Conservation (phyloP, 2,329 filamentous ascomycete species). For the Coleophoma eucalyptorum region DNA sequence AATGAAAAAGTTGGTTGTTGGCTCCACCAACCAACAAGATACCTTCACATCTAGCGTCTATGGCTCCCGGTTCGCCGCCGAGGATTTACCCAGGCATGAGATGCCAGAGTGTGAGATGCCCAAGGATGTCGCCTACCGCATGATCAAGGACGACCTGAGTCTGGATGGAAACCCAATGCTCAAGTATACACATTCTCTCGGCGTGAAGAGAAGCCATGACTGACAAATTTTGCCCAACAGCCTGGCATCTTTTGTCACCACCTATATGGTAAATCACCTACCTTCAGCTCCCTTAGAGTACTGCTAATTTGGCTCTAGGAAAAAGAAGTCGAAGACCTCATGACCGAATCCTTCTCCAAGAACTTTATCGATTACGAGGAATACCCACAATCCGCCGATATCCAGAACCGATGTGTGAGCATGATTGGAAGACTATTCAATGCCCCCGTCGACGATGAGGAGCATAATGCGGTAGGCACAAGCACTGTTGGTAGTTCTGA, state of each 20-base stretch:
- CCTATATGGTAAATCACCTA: constrained; percentile 71
- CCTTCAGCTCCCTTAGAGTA: background rate
- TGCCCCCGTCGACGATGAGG: constrained; percentile 55
- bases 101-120: constrained; percentile 94
- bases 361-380: constrained; percentile 94
- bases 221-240: constrained; percentile 38
- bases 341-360: constrained; percentile 87
- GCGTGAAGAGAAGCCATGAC: background rate
- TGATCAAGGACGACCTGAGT: constrained; percentile 94
- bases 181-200: constrained; percentile 48
- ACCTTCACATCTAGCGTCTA: constrained; percentile 56
- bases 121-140: constrained; percentile 84
- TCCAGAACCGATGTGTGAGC: constrained; percentile 87
- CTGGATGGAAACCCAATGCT: constrained; percentile 89
- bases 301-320: constrained; percentile 48
- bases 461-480: constrained; percentile 72
- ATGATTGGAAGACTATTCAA: constrained; percentile 92
- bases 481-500: constrained; percentile 88
- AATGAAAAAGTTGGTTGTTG: constrained; percentile 42
- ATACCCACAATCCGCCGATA: constrained; percentile 76
- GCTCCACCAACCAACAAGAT: constrained; percentile 8
- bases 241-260: constrained; percentile 89
- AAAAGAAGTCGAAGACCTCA: constrained; percentile 93
- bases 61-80: constrained; percentile 76
- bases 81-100: constrained; percentile 76